A percentile compares a stretch with the other conserved stretches of the same genome.
phyloP scores from a whole-genome alignment of 73 alveolate genomes.

The Diophrys sp. region DNA sequence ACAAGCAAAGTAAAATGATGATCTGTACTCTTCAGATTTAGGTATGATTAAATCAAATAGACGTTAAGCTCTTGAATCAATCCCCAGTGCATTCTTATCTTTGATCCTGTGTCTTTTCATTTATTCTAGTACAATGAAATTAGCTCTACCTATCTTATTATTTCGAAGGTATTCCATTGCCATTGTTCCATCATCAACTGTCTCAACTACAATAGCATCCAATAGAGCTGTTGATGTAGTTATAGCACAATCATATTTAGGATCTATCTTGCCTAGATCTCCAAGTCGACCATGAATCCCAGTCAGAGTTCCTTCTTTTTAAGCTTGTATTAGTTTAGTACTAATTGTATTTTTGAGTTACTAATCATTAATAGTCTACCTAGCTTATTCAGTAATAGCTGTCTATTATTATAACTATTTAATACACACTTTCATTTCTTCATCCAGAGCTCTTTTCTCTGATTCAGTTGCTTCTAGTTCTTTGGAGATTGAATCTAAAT shows the following conservation, averaged over 20 bases:
- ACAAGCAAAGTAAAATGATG: constrained; percentile 69
- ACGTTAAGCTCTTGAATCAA: constrained; percentile 59
- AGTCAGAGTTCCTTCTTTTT: constrained; percentile 64
- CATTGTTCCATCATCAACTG: constrained; percentile 68
- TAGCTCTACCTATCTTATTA: constrained; percentile 74
- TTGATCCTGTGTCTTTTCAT: constrained; percentile 20
- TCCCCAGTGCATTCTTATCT: constrained; percentile 23
- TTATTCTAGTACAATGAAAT: constrained; percentile 75
- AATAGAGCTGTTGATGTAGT: constrained; percentile 72
- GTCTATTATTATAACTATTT: constrained; percentile 21
- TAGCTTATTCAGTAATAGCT: constrained; percentile 28
- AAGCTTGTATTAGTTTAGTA: constrained; percentile 65
- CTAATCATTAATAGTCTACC: constrained; percentile 44
- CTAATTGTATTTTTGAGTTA: constrained; percentile 36
- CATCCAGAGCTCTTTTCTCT: neutral
- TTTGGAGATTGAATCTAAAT: neutral
- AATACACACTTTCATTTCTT: neutral
- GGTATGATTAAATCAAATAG: constrained; percentile 60
- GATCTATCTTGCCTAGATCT: constrained; percentile 80
- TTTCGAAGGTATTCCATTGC: constrained; percentile 62
- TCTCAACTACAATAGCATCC: constrained; percentile 83
- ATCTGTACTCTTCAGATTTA: constrained; percentile 48
- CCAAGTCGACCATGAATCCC: constrained; percentile 93
- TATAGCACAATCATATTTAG: constrained; percentile 74
- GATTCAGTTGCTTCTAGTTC: neutral